phyloP scores from a whole-genome alignment of 2,329 filamentous ascomycete genomes.

The Ascochyta lentis region DNA sequence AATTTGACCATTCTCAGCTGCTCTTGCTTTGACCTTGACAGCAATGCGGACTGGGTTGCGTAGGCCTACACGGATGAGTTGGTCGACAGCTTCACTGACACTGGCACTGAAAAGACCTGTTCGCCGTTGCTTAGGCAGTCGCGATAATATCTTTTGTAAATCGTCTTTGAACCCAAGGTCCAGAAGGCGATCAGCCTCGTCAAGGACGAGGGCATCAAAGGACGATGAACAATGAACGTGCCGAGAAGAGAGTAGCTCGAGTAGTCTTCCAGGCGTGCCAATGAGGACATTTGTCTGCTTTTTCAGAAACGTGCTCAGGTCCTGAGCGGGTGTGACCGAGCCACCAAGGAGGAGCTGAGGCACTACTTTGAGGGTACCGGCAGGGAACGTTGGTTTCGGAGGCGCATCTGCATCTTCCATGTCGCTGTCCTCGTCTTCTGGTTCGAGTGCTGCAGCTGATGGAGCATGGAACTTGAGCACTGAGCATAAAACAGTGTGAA shows the following conservation, averaged over 20 bases:
- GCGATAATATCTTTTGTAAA: slow-evolving; percentile 80
- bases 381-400: slow-evolving; percentile 50
- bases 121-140: slow-evolving; percentile 88
- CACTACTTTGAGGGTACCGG: slow-evolving; percentile 67
- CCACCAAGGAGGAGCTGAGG: slow-evolving; percentile 85
- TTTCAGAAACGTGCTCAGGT: slow-evolving; percentile 83
- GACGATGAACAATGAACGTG: slow-evolving; percentile 88
- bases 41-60: slow-evolving; percentile 94
- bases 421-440: slow-evolving; percentile 53
- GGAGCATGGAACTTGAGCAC: slow-evolving; percentile 83
- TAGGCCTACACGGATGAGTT: slow-evolving; percentile 89
- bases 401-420: slow-evolving; percentile 49
- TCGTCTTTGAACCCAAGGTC: slow-evolving; percentile 95
- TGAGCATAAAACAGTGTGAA: slow-evolving; percentile 78
- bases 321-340: slow-evolving; percentile 79
- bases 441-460: slow-evolving; percentile 72
- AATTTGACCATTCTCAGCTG: slow-evolving; percentile 61
- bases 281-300: slow-evolving; percentile 88
- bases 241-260: slow-evolving; percentile 84
- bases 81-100: slow-evolving; percentile 92
- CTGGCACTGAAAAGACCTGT: slow-evolving; percentile 95
- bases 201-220: slow-evolving; percentile 90
- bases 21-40: slow-evolving; percentile 77
- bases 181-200: slow-evolving; percentile 90
- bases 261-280: slow-evolving; percentile 85